Percentiles rank a stretch among this genome's conserved stretches.
Conservation (phyloP, 2,329 filamentous ascomycete genomes). For the Colletotrichum sp. region DNA sequence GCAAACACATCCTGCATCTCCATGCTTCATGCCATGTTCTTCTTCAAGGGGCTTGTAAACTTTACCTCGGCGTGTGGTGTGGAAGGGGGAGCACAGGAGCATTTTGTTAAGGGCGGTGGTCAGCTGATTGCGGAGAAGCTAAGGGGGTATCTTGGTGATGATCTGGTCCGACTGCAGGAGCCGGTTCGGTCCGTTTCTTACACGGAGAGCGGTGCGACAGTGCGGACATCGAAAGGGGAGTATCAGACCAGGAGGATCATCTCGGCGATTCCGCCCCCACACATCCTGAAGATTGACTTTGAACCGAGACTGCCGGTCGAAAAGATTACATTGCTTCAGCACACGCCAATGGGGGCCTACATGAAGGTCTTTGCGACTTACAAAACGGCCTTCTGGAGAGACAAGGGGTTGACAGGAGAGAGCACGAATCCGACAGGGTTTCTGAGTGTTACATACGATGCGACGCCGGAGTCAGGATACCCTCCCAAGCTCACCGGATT, state of each 20-base stretch:
- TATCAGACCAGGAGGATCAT: conserved; percentile 4
- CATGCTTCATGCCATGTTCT: conserved; percentile 21
- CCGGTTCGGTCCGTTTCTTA: conserved; percentile 4
- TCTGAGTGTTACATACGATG: conserved; percentile 9
- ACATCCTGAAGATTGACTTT: conserved; percentile 13
- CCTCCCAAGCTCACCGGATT: conserved; percentile 18
- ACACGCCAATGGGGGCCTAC: conserved; percentile 20
- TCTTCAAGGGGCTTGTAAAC: conserved; percentile 4
- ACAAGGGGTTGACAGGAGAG: conserved; percentile 17
- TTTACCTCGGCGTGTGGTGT: background rate
- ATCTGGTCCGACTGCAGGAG: conserved; percentile 7
- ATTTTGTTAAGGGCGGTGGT: conserved; percentile 14
- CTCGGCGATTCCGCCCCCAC: conserved; percentile 16
- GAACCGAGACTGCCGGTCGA: conserved; percentile 17
- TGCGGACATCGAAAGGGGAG: background rate
- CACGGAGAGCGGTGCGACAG: conserved; percentile 2
- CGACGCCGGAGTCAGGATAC: background rate
- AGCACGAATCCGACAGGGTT: conserved; percentile 3
- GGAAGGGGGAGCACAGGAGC: conserved; percentile 11
- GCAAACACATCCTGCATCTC: conserved; percentile 9
- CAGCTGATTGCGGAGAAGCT: conserved; percentile 20
- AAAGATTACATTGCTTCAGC: conserved; percentile 5
- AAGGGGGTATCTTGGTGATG: background rate
- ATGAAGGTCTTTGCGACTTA: conserved; percentile 20
- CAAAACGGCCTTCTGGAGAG: conserved; percentile 20